Evolutionary conservation across 108 stramenopile species (phyloP).

Genomic region (Cyclostephanos tholiformis): DNA sequence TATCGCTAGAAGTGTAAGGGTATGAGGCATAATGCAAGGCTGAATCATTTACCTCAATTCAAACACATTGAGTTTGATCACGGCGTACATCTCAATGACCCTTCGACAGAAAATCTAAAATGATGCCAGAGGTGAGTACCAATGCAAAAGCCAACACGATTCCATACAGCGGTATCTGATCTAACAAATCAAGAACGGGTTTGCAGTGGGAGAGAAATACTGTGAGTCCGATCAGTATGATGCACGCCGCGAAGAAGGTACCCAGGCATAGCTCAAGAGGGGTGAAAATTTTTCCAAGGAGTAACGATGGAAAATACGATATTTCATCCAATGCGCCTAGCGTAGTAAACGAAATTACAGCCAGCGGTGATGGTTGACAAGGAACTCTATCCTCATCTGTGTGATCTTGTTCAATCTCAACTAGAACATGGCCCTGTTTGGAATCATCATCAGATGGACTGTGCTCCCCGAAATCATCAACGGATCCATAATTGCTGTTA

Average conservation of each 20-base stretch:
- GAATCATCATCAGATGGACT: slow-evolving; percentile 6
- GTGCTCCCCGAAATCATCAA: slow-evolving; percentile 6
- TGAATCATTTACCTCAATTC: no score
- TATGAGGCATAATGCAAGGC: no score
- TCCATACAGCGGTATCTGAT: slow-evolving; percentile 63
- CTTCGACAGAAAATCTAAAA: slow-evolving; percentile 31
- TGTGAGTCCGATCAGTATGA: slow-evolving; percentile 55
- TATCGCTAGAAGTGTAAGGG: no score
- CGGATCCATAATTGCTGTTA: slow-evolving; percentile 29
- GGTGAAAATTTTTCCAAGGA: slow-evolving; percentile 68
- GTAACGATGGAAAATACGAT: slow-evolving; percentile 70
- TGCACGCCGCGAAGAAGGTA: slow-evolving; percentile 63
- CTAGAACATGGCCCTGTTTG: neutral
- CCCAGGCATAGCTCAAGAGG: slow-evolving; percentile 63
- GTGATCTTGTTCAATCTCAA: slow-evolving; percentile 16
- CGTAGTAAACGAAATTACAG: slow-evolving; percentile 58
- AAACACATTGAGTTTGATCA: no score
- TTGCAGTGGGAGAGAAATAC: slow-evolving; percentile 52
- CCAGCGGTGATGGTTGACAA: slow-evolving; percentile 38
- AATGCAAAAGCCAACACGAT: slow-evolving; percentile 66
- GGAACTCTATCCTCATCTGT: slow-evolving; percentile 33
- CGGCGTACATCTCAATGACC: neutral
- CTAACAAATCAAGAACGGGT: slow-evolving; percentile 63
- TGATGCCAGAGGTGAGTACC: slow-evolving; percentile 53
- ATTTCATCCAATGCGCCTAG: slow-evolving; percentile 75